These are phyloP conservation scores for Tilletia indica DNA, from an alignment of 1,284 basidiomycete genomes.

Conservation along the genomic window DNA sequence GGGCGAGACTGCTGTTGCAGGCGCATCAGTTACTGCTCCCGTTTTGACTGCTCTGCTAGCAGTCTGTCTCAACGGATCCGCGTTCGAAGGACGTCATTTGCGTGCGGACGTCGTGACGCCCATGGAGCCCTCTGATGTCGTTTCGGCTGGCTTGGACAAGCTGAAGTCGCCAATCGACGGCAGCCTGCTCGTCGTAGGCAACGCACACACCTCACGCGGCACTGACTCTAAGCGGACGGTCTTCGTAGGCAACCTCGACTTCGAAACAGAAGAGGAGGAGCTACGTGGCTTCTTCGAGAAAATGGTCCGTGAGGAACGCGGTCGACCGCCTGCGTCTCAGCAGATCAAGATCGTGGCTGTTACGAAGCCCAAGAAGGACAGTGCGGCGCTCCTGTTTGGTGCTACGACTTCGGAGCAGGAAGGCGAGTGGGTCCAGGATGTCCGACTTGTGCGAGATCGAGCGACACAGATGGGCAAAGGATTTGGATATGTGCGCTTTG, in stretches of 20 bases:
- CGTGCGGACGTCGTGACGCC: slow-evolving; percentile 48
- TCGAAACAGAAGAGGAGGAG: slow-evolving; percentile 86
- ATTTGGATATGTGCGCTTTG: slow-evolving; percentile 88
- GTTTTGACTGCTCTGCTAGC: slow-evolving; percentile 69
- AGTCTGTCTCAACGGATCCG: slow-evolving; percentile 68
- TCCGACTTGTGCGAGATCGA: slow-evolving; percentile 83
- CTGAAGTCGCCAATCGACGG: slow-evolving; percentile 18
- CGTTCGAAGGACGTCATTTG: slow-evolving; percentile 67
- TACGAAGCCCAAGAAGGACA: not conserved
- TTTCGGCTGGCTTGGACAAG: slow-evolving; percentile 46
- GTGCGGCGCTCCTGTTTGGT: not conserved
- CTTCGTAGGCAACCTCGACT: slow-evolving; percentile 91
- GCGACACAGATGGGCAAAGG: slow-evolving; percentile 97
- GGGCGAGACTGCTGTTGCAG: not conserved
- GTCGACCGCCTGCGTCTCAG: slow-evolving; percentile 56
- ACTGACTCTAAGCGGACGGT: slow-evolving; percentile 67
- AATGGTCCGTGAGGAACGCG: slow-evolving; percentile 72
- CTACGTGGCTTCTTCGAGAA: slow-evolving; percentile 82
- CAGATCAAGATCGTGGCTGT: not conserved
- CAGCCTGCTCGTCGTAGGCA: slow-evolving; percentile 1
- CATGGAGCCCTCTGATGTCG: slow-evolving; percentile 38
- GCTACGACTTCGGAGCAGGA: not conserved
- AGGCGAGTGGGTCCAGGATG: slow-evolving; percentile 71
- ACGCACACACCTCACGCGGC: not conserved
- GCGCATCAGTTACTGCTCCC: slow-evolving; percentile 21